These are phyloP conservation scores for Protea cynaroides DNA, from an alignment of 164 flowering plant genomes.

Conservation along the genomic window DNA sequence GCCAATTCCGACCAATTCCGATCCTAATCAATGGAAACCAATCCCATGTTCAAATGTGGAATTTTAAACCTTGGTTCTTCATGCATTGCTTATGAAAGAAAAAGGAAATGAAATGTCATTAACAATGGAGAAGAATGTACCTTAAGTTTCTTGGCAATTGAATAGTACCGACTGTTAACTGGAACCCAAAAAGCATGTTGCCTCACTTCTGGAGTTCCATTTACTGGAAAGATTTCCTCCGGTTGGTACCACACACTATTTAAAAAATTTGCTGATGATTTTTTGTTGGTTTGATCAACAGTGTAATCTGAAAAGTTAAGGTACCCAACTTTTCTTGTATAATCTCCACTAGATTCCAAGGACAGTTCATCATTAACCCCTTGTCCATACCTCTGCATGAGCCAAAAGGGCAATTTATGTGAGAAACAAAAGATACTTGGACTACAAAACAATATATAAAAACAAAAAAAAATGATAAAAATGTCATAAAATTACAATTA, in stretches of 20 bases:
- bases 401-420: background rate
- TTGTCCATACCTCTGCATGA: constrained; percentile 51
- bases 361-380: constrained; percentile 52
- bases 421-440: background rate
- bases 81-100: no score
- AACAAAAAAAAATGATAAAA: no score
- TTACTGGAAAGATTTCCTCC: constrained; percentile 57
- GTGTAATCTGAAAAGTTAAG: constrained; percentile 36
- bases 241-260: constrained; percentile 78
- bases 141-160: constrained; percentile 20
- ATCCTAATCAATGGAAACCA: no score
- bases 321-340: constrained; percentile 52
- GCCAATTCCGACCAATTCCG: no score
- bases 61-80: no score
- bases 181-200: constrained; percentile 72
- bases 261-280: constrained; percentile 29
- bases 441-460: no score
- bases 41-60: no score
- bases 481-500: no score
- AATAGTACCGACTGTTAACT: constrained; percentile 23
- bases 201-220: constrained; percentile 56
- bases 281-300: constrained; percentile 2
- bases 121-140: constrained; percentile 4
- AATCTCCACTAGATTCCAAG: constrained; percentile 56
- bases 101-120: no score